Evolutionary conservation across 148 eudicot species (phyloP).

Genomic region (Polygonum aviculare): DNA sequence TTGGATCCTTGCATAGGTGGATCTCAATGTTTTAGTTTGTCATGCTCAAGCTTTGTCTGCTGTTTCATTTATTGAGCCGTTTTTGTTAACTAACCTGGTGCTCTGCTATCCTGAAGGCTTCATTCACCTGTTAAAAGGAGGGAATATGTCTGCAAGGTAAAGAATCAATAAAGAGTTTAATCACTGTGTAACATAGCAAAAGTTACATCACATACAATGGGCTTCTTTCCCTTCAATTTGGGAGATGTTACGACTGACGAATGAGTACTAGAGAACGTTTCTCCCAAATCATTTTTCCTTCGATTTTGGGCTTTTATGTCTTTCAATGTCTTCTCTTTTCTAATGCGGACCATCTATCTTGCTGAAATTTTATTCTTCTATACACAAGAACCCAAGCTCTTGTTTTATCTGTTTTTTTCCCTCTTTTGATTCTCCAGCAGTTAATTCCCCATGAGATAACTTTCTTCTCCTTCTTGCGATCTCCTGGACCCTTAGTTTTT

Average conservation of each 20-base stretch:
- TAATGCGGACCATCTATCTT: neutral
- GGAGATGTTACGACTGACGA: conserved; percentile 17
- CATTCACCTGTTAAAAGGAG: conserved; percentile 96
- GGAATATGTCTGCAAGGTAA: conserved; percentile 99
- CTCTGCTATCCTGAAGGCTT: conserved; percentile 95
- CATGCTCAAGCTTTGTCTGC: conserved; percentile 50
- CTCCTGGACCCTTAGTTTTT: neutral
- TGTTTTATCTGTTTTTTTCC: neutral
- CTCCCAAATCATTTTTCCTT: conserved; percentile 6
- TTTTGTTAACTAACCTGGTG: conserved; percentile 65
- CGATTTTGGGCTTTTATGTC: neutral
- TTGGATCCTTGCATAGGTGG: conserved; percentile 88
- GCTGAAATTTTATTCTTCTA: neutral
- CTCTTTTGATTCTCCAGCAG: neutral
- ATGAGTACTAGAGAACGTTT: conserved; percentile 1
- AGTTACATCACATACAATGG: conserved; percentile 17
- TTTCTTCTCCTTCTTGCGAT: neutral
- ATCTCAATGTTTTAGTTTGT: conserved; percentile 46
- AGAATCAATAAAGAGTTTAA: conserved; percentile 40
- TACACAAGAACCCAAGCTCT: neutral
- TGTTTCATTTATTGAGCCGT: conserved; percentile 43
- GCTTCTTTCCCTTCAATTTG: conserved; percentile 13
- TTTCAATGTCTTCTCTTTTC: neutral
- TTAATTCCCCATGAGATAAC: neutral
- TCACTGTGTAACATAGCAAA: conserved; percentile 24